Evolutionary conservation across 2,329 filamentous ascomycete species (phyloP), one percentile per base, ranked within the genome.

Genomic region (Colletotrichum paranaense): DNA sequence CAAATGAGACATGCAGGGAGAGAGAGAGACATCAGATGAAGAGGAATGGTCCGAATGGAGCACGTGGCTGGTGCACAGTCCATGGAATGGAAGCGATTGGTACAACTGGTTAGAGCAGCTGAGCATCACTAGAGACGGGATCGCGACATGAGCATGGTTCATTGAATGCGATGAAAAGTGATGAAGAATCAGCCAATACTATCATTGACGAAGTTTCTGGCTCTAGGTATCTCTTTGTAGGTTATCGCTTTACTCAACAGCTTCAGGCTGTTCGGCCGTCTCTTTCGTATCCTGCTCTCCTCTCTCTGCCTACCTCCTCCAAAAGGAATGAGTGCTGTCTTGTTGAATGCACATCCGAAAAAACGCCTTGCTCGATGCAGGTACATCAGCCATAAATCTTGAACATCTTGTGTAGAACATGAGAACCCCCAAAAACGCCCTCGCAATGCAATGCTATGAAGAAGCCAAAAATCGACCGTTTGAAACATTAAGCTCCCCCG

Each of bases 321-420:
- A 42, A 69, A 69, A 60, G 66, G 60, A 56, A 60, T 35, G 35
- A 62, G 62, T 73, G 60, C 71, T 62, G 55, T 66, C 42, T 19
- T 49, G 60, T 16, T n/a, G 53, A 64, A 49, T 67, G 22, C 22
- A 35, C n/a, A 24, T 22, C 57, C 53, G 5, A 7, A 49, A 74
- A 68, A 74, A 74, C 72, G 68, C 72, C 72, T 46, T 68, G 68
- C 72, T 67, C 30, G 63, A 62, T 67, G 72, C 62, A 60, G 12
- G 6, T 14, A 28, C n/a, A 19, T 68, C 67, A 56, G 38, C 64
- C 56, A 60, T 67, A n/a, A 24, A 16, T 26, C 8, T 24, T 19
- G 32, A 35, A 5, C 2, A 42, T 49, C 6, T 24, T 24, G 22
- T 14, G 22, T 35, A 55, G 14, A 32, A 32, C 49, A 46, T 22